phyloP scores from a whole-genome alignment of 805 yeast species.

The Teunomyces aglyptinius region DNA sequence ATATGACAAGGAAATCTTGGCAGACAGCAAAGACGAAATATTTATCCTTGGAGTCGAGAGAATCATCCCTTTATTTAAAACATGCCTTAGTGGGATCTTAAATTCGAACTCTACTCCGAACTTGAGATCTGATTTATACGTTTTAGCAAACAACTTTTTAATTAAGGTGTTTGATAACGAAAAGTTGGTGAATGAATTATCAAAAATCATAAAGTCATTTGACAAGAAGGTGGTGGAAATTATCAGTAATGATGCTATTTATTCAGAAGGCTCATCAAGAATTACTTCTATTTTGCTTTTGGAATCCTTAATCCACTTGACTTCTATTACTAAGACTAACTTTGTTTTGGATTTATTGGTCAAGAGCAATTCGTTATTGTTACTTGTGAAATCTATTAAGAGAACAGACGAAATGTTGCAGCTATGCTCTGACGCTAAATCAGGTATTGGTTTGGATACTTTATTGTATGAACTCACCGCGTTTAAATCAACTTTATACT shows the following conservation, averaged over 20 bases:
- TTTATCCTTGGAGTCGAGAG: slow-evolving; percentile 43
- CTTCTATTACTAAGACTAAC: slow-evolving; percentile 46
- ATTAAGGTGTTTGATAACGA: slow-evolving; percentile 46
- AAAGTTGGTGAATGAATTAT: slow-evolving; percentile 44
- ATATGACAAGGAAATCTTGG: slow-evolving; percentile 41
- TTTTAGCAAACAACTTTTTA: slow-evolving; percentile 65
- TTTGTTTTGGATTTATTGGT: slow-evolving; percentile 61
- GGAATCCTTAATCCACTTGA: slow-evolving; percentile 61
- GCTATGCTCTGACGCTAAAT: slow-evolving; percentile 26
- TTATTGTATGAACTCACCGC: slow-evolving; percentile 73
- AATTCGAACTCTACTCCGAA: slow-evolving; percentile 65
- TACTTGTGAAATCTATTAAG: slow-evolving; percentile 65
- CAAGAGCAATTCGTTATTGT: slow-evolving; percentile 61
- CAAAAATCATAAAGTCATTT: slow-evolving; percentile 55
- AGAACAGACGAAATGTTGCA: slow-evolving; percentile 64
- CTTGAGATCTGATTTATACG: slow-evolving; percentile 77
- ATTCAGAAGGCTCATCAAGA: slow-evolving; percentile 74
- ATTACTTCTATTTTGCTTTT: slow-evolving; percentile 74
- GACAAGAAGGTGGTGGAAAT: slow-evolving; percentile 60
- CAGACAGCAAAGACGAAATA: slow-evolving; percentile 14
- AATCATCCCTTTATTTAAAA: slow-evolving; percentile 65
- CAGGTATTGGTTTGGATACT: slow-evolving; percentile 47
- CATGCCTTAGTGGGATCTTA: slow-evolving; percentile 70
- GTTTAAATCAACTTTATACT: slow-evolving; percentile 66
- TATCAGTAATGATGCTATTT: slow-evolving; percentile 73